phyloP scores from a whole-genome alignment of 1,284 basidiomycete species.

The Marasmius tenuissimus region DNA sequence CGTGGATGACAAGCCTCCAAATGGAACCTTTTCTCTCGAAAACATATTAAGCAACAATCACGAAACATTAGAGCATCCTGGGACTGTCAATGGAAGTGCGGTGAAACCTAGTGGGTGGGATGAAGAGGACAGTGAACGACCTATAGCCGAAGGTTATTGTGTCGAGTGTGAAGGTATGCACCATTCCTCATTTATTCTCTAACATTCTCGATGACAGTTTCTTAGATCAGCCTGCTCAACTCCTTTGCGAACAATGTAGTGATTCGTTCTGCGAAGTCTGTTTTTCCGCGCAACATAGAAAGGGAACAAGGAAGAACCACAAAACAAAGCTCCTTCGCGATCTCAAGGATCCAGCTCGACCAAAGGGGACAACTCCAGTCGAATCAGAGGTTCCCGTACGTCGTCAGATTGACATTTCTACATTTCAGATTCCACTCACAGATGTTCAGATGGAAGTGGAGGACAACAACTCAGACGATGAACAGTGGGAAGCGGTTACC shows the following conservation, averaged over 20 bases:
- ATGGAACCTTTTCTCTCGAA: constrained; percentile 52
- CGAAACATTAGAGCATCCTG: constrained; percentile 57
- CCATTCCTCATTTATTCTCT: background rate
- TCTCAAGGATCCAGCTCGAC: constrained; percentile 23
- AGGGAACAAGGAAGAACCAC: constrained; percentile 72
- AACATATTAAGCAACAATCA: constrained; percentile 65
- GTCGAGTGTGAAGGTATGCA: constrained; percentile 78
- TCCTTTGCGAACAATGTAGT: constrained; percentile 66
- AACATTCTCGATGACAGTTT: background rate
- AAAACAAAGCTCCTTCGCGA: constrained; percentile 45
- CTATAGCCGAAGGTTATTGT: constrained; percentile 65
- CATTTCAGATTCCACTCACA: background rate
- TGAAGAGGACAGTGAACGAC: constrained; percentile 52
- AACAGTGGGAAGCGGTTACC: constrained; percentile 46
- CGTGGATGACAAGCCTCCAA: background rate
- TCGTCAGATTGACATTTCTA: background rate
- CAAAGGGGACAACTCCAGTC: constrained; percentile 14
- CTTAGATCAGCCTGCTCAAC: constrained; percentile 76
- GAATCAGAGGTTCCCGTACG: constrained; percentile 3
- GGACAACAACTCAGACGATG: constrained; percentile 47
- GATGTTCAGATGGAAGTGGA: constrained; percentile 50
- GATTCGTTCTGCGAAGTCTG: constrained; percentile 82
- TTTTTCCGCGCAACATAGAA: constrained; percentile 78
- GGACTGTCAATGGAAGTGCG: constrained; percentile 27
- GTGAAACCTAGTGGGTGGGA: constrained; percentile 57